These are phyloP conservation scores for Babesia ovis DNA, from an alignment of 169 alveolate genomes.

Conservation along the genomic window DNA sequence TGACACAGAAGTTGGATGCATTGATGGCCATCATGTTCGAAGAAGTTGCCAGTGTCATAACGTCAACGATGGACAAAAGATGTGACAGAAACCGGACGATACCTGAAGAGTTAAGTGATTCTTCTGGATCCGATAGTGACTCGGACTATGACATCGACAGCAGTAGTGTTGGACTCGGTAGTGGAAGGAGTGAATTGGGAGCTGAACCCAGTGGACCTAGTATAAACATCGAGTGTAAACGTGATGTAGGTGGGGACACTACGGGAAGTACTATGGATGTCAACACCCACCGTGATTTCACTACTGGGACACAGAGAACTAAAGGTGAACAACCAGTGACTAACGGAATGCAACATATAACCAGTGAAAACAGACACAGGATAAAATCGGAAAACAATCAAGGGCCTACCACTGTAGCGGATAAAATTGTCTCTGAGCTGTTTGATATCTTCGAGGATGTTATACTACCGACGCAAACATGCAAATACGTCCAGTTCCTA, in stretches of 20 bases:
- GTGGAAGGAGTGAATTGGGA: not conserved
- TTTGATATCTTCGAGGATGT: conserved; percentile 55
- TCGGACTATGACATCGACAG: not conserved
- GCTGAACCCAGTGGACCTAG: not conserved
- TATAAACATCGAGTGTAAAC: not conserved
- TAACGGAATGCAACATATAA: too few relatives aligned
- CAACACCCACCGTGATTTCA: not conserved
- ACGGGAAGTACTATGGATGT: not conserved
- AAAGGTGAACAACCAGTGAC: too few relatives aligned
- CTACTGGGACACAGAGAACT: not conserved
- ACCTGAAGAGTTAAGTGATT: not conserved
- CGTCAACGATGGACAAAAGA: not conserved
- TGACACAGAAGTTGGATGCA: conserved; percentile 69
- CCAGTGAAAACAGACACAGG: too few relatives aligned
- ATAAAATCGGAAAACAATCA: not conserved
- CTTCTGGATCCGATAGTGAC: conserved; percentile 21
- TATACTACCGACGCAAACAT: conserved; percentile 61
- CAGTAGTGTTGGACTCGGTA: not conserved
- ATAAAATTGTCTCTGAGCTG: conserved; percentile 52
- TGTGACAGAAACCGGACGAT: not conserved
- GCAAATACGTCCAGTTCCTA: conserved; percentile 67
- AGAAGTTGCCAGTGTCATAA: conserved; percentile 1
- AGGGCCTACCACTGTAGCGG: conserved; percentile 24
- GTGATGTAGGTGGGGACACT: not conserved
- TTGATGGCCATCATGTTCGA: conserved; percentile 51